phyloP scores from a whole-genome alignment of 129 eudicot species.

The Pittosporum tobira region DNA sequence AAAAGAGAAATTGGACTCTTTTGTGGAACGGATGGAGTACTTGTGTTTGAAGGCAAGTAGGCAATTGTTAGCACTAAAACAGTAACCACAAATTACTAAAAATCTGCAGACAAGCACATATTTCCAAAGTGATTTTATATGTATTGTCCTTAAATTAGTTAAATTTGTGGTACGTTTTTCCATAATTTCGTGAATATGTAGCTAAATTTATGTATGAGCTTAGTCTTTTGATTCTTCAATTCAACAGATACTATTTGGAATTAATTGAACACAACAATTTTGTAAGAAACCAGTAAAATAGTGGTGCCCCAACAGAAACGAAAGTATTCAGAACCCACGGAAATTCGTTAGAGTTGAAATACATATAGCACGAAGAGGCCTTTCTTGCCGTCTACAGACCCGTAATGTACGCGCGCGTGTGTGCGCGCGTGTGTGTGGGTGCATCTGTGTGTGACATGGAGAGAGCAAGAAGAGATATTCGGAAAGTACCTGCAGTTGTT shows the following conservation, averaged over 20 bases:
- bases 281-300: neutral
- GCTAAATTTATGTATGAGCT: no score
- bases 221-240: neutral
- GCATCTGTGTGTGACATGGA: neutral
- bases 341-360: neutral
- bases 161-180: no score
- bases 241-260: neutral
- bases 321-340: no score
- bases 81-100: no score
- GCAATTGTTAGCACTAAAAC: no score
- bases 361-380: neutral
- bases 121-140: no score
- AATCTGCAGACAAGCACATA: neutral
- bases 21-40: no score
- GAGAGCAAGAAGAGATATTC: neutral
- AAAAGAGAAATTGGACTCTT: no score
- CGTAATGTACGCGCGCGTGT: neutral
- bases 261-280: neutral
- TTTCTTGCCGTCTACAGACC: neutral
- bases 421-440: neutral
- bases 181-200: no score
- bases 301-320: no score
- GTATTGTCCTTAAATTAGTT: no score
- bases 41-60: no score
- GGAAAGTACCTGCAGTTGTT: slow-evolving; percentile 4